phyloP scores from a whole-genome alignment of 163 green algal species.

The Scenedesmus sp. region DNA sequence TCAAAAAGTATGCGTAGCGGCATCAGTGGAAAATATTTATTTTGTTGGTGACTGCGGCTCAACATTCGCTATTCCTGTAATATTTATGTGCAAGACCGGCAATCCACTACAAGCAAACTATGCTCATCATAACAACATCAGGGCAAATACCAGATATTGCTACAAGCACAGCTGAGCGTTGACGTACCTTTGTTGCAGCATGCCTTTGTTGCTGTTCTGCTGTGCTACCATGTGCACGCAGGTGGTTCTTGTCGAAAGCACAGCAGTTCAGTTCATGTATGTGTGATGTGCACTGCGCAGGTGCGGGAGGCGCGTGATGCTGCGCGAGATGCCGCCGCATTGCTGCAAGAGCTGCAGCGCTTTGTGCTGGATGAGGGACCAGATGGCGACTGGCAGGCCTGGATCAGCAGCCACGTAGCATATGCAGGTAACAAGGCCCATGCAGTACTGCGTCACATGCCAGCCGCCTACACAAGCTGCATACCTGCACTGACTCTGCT shows the following conservation, averaged over 20 bases:
- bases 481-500: background rate
- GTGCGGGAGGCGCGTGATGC: slow-evolving; percentile 47
- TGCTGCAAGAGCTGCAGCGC: slow-evolving; percentile 50
- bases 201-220: background rate
- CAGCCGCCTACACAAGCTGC: background rate
- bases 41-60: too few relatives aligned
- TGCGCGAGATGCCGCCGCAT: background rate
- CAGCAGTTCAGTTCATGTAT: background rate
- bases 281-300: background rate
- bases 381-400: slow-evolving; percentile 41
- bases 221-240: background rate
- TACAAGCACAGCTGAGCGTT: background rate
- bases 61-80: too few relatives aligned
- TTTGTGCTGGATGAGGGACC: slow-evolving; percentile 37
- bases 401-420: background rate
- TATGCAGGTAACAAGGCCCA: background rate
- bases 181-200: too few relatives aligned
- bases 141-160: too few relatives aligned
- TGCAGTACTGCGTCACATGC: background rate
- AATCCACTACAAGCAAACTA: too few relatives aligned
- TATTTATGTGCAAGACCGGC: too few relatives aligned
- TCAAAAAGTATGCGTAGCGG: too few relatives aligned
- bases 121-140: too few relatives aligned
- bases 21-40: too few relatives aligned
- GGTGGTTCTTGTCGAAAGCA: background rate